Evolutionary conservation across 225 moss, liverwort and hornwort genomes (phyloP), one percentile per base, ranked within the genome.

Genomic region (Polytrichum commune): DNA sequence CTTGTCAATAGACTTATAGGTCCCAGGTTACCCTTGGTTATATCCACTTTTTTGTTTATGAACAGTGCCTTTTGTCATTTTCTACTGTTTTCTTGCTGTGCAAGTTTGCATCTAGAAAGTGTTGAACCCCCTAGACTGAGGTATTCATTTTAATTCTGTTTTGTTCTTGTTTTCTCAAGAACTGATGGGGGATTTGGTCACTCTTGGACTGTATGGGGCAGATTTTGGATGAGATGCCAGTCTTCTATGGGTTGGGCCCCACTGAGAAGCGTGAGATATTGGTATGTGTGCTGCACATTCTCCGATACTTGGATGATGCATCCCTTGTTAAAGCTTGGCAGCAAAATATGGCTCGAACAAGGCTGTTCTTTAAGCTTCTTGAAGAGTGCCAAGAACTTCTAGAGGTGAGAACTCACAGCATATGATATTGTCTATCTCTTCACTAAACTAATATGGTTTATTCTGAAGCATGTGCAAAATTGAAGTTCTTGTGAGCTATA

Each of bases 171-270:
- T 63, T 27, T 63, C 18, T 63, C 13, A 8, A 26, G 16, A 63
- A 27, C 13, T 55, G 16, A 68, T 55, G 72, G 33, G 33, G 23
- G 67, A 55, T 62, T 68, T 60, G 26, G 20, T 33, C 65, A 70
- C 58, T 62, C 60, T 53, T 71, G 73, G 67, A 5, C 33, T 69
- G 82, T 60, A 72, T 68, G 61, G 72, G 72, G 62, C 86, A 96
- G 93, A 90, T 96, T 46, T 71, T 96, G 87, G 96, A 96, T 71
- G 96, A 96, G 74, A 93, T 96, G 90, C 91, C 93, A 46, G 96
- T 96, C 29, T 96, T 93, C 66, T 89, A 96, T 82, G 84, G 86
- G 71, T 82, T 96, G 72, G 75, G 77, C 80, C 35, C 82, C 55
- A 84, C 84, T 38, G 96, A 92, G 73, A 96, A 92, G 76, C 92